Percentiles rank a stretch among this genome's conserved stretches.
Conservation (phyloP, 768 basidiomycete species). For the Tylopilus vinaceipallidus region DNA sequence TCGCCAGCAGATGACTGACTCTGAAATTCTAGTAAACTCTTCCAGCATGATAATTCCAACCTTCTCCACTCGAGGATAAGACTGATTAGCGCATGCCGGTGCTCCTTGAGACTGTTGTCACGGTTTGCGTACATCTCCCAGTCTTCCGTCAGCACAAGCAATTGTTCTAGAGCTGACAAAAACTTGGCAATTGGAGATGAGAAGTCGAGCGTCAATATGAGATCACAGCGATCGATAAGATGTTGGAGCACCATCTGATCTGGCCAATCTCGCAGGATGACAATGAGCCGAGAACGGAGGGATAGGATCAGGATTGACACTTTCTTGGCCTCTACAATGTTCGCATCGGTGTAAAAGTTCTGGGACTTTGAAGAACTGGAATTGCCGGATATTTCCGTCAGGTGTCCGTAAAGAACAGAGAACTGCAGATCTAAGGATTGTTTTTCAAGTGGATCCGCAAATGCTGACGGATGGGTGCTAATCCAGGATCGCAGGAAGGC, state of each 20-base stretch:
- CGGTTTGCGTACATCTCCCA: conserved; percentile 97
- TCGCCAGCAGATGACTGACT: conserved; percentile 41
- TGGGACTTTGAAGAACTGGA: conserved; percentile 33
- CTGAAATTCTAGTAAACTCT: conserved; percentile 72
- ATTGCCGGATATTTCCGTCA: conserved; percentile 31
- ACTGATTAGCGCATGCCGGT: conserved; percentile 62
- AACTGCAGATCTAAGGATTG: conserved; percentile 53
- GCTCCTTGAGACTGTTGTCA: conserved; percentile 72
- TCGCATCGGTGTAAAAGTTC: conserved; percentile 83
- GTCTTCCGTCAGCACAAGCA: conserved; percentile 85
- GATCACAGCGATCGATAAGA: conserved; percentile 66
- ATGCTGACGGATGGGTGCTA: conserved; percentile 24
- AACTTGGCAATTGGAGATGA: conserved; percentile 78
- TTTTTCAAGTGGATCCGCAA: conserved; percentile 48
- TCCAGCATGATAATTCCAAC: conserved; percentile 88
- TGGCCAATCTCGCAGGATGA: conserved; percentile 80
- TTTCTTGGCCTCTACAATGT: conserved; percentile 67
- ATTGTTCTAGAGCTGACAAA: conserved; percentile 78
- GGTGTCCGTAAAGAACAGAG: conserved; percentile 43
- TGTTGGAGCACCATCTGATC: conserved; percentile 97
- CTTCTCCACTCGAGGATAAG: conserved; percentile 90
- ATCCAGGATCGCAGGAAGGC: conserved; percentile 35
- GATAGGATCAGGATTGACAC: conserved; percentile 48
- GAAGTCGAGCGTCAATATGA: conserved; percentile 58
- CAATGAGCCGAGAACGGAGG: conserved; percentile 52